Percentiles rank a stretch among this genome's conserved stretches.
Evolutionary conservation across 768 basidiomycete species (phyloP).

Genomic region (Lactarius tabidus): DNA sequence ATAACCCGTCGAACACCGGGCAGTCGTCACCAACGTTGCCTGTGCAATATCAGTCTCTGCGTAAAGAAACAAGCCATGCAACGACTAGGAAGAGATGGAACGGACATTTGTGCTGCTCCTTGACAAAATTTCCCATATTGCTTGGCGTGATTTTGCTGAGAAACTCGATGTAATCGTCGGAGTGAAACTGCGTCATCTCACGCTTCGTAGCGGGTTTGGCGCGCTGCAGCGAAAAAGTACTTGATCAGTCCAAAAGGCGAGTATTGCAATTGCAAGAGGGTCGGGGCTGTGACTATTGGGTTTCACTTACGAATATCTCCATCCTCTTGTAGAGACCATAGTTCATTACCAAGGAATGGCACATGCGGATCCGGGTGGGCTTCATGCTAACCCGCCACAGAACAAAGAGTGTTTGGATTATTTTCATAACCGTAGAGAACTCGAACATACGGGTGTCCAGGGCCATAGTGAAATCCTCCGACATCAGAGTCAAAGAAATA

Average conservation of each 20-base stretch:
- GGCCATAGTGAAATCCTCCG: constrained; percentile 99
- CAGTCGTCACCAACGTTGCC: constrained; percentile 99
- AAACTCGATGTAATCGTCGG: constrained; percentile 99
- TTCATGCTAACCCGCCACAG: constrained; percentile 65
- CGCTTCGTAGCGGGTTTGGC: constrained; percentile 99
- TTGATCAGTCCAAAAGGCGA: constrained; percentile 2
- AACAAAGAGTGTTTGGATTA: constrained; percentile 24
- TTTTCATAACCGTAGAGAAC: constrained; percentile 1
- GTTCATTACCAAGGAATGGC: constrained; percentile 99
- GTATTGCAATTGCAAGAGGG: too few relatives aligned
- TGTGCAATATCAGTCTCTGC: constrained; percentile 31
- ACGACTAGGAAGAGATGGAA: constrained; percentile 4
- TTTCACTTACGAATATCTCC: constrained; percentile 93
- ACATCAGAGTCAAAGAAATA: constrained; percentile 99
- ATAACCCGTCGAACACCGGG: constrained; percentile 96
- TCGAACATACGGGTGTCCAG: constrained; percentile 76
- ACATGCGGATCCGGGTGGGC: constrained; percentile 98
- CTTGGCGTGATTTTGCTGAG: constrained; percentile 88
- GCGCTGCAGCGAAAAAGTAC: constrained; percentile 48
- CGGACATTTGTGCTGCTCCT: constrained; percentile 95
- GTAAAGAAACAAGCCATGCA: not conserved
- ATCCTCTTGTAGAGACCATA: constrained; percentile 99
- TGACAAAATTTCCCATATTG: constrained; percentile 90
- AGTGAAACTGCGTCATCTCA: constrained; percentile 99
- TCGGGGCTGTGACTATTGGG: not conserved